phyloP scores from a whole-genome alignment of 371 early-diverging fungal species.

The Mortierella sp. region DNA sequence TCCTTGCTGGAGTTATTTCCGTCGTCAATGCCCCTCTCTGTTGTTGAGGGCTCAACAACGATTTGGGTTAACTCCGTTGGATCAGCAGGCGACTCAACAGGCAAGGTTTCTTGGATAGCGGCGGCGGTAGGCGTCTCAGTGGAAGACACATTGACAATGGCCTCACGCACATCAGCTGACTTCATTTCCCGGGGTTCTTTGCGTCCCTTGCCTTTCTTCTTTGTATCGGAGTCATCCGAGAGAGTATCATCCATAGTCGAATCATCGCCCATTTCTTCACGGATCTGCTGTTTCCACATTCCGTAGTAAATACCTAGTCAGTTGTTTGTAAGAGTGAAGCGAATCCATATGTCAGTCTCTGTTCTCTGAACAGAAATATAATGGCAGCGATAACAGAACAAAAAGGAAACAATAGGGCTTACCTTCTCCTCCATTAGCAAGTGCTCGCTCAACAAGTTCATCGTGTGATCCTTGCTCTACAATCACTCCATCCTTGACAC shows the following conservation, averaged over 20 bases:
- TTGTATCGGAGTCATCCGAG: slow-evolving; percentile 37
- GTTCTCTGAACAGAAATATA: too few relatives aligned
- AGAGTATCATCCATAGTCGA: slow-evolving; percentile 28
- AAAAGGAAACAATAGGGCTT: too few relatives aligned
- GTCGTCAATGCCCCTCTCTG: too few relatives aligned
- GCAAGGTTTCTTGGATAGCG: slow-evolving; percentile 5
- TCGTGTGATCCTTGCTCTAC: slow-evolving; percentile 91
- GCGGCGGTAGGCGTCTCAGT: background rate
- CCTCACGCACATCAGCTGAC: background rate
- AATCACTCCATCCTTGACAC: slow-evolving; percentile 83
- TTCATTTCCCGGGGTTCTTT: slow-evolving; percentile 8
- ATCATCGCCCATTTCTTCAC: slow-evolving; percentile 63
- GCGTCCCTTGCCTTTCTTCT: slow-evolving; percentile 18
- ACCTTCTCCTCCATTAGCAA: slow-evolving; percentile 50
- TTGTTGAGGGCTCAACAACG: slow-evolving; percentile 12
- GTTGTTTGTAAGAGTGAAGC: background rate
- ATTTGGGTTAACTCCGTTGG: slow-evolving; percentile 19
- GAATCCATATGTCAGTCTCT: too few relatives aligned
- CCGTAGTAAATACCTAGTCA: slow-evolving; percentile 74
- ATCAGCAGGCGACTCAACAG: slow-evolving; percentile 1
- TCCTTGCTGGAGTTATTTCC: background rate
- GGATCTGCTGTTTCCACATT: slow-evolving; percentile 91
- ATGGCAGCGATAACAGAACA: too few relatives aligned
- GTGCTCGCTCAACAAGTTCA: slow-evolving; percentile 66
- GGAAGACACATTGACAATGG: background rate